Evolutionary conservation across 768 basidiomycete species (phyloP).

Genomic region (Clathrus columnatus): DNA sequence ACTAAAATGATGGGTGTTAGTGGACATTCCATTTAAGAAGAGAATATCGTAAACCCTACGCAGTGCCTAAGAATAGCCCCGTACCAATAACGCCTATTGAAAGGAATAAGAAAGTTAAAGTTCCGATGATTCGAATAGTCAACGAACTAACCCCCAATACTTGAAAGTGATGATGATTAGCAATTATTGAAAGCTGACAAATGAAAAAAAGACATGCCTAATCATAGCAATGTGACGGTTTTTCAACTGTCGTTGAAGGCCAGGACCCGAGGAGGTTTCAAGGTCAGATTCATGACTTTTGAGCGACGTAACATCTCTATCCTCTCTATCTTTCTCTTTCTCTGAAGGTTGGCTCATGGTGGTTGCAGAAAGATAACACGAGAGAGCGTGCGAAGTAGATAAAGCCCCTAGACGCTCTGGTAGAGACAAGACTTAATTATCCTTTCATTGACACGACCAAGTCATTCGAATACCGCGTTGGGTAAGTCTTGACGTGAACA

Average conservation of each 20-base stretch:
- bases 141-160: slow-evolving; percentile 28
- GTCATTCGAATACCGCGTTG: too few species aligned
- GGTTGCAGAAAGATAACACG: neutral
- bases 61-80: slow-evolving; percentile 52
- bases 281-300: neutral
- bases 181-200: neutral
- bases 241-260: slow-evolving; percentile 54
- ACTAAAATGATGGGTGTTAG: slow-evolving; percentile 43
- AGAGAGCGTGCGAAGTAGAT: neutral
- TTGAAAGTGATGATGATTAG: slow-evolving; percentile 8
- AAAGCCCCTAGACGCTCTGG: too few species aligned
- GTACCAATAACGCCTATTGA: slow-evolving; percentile 39
- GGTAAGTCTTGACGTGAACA: too few species aligned
- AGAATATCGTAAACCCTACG: slow-evolving; percentile 16
- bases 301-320: neutral
- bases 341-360: neutral
- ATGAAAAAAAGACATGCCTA: slow-evolving; percentile 32
- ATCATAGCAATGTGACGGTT: slow-evolving; percentile 81
- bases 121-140: too few species aligned
- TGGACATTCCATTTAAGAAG: slow-evolving; percentile 15
- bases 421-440: too few species aligned
- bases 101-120: too few species aligned
- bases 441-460: too few species aligned
- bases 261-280: neutral
- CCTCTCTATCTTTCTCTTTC: neutral